phyloP scores from a whole-genome alignment of 176 grass and related monocot genomes.

The Luzula sylvatica region DNA sequence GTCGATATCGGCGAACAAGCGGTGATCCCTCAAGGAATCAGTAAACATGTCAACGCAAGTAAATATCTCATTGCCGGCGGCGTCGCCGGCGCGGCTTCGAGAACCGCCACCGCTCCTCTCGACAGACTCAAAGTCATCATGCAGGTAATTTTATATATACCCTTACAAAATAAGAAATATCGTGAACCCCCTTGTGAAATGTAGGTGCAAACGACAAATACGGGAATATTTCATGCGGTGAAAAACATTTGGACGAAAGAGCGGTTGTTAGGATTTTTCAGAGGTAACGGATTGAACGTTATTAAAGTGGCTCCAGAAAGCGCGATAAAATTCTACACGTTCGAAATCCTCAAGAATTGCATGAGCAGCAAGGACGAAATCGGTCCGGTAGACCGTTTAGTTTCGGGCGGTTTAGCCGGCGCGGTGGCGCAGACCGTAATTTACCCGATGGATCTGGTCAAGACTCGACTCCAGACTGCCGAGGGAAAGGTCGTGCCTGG shows the following conservation, averaged over 20 bases:
- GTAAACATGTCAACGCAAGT: conserved; percentile 55
- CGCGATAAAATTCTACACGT: conserved; percentile 79
- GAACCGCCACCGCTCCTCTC: conserved; percentile 75
- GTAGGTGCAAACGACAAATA: conserved; percentile 60
- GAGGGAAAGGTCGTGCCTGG: conserved; percentile 37
- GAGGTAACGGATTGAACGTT: conserved; percentile 85
- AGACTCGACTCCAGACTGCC: conserved; percentile 65
- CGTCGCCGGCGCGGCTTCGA: conserved; percentile 57
- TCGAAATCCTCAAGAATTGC: conserved; percentile 68
- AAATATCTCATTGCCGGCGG: conserved; percentile 86
- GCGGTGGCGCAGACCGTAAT: conserved; percentile 67
- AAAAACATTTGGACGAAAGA: conserved; percentile 68
- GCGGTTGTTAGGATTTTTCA: conserved; percentile 46
- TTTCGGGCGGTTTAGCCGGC: conserved; percentile 76
- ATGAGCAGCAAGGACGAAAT: conserved; percentile 62
- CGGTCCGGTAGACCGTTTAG: conserved; percentile 57
- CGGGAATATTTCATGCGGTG: conserved; percentile 31
- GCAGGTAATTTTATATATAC: too few relatives aligned
- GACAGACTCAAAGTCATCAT: conserved; percentile 72
- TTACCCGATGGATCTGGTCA: conserved; percentile 82
- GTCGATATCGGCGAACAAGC: conserved; percentile 84
- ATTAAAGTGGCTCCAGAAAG: conserved; percentile 85
- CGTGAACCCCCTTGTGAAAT: too few relatives aligned
- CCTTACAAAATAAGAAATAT: too few relatives aligned
- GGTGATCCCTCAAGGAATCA: conserved; percentile 69